A percentile compares a stretch with the other conserved stretches of the same genome.
These are phyloP conservation scores for Gossypium raimondii DNA, from an alignment of 345 rosid genomes.

Conservation along the genomic window DNA sequence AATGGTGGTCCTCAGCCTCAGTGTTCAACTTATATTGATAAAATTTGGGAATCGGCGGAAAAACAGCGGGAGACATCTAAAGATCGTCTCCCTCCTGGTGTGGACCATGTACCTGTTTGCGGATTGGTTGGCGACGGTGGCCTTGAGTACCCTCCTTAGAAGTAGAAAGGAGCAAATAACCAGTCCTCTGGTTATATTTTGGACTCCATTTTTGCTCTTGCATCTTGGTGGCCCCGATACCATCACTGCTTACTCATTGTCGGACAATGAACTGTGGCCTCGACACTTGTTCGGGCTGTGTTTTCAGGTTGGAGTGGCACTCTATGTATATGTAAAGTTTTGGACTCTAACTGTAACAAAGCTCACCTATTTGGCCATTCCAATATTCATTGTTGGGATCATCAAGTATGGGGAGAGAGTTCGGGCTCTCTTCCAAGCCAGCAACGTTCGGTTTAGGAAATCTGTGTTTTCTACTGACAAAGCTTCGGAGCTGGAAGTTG, in stretches of 20 bases:
- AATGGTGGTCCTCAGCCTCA: conserved; percentile 3
- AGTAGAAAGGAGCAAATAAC: not conserved
- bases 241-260: conserved; percentile 8
- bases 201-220: not conserved
- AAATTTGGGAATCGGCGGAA: not conserved
- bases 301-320: not conserved
- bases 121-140: conserved; percentile 10
- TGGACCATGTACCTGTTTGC: conserved; percentile 7
- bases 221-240: conserved; percentile 9
- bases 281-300: not conserved
- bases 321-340: conserved; percentile 5
- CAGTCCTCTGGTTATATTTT: not conserved
- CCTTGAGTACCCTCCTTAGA: not conserved
- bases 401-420: conserved; percentile 8
- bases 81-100: not conserved
- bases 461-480: not conserved
- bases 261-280: conserved; percentile 1
- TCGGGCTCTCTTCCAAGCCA: not conserved
- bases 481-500: not conserved
- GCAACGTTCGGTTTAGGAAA: not conserved
- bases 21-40: not conserved
- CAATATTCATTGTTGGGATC: conserved; percentile 5
- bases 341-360: not conserved
- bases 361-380: conserved; percentile 1
- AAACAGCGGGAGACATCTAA: not conserved